phyloP scores from a whole-genome alignment of 208 protist species.

The Trichomonas gallinae region DNA sequence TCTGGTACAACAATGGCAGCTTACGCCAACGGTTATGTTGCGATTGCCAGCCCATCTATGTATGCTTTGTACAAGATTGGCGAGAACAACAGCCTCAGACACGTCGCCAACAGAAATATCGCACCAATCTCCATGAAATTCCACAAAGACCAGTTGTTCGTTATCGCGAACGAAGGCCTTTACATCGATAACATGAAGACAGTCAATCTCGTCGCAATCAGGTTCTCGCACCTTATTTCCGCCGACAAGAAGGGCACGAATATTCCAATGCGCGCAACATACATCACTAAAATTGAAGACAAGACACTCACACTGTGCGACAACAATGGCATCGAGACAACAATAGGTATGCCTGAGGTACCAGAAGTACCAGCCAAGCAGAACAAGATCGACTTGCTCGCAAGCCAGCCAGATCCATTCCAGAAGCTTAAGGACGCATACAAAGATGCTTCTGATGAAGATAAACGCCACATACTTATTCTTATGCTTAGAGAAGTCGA shows the following conservation, averaged over 20 bases:
- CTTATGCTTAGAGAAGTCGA: not conserved
- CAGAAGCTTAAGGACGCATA: not conserved
- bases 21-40: not conserved
- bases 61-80: not conserved
- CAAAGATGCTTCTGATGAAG: not conserved
- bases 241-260: not conserved
- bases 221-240: not conserved
- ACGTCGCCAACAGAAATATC: not conserved
- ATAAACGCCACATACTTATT: not conserved
- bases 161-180: not conserved
- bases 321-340: not conserved
- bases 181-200: not conserved
- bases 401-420: not conserved
- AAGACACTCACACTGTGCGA: not conserved
- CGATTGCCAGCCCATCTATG: not conserved
- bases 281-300: not conserved
- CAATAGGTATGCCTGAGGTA: not conserved
- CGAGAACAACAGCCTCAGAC: not conserved
- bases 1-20: not conserved
- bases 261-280: not conserved
- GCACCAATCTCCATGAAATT: not conserved
- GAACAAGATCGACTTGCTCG: not conserved
- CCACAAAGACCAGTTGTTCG: not conserved
- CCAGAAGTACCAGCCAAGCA: not conserved
- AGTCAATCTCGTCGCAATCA: not conserved